These are phyloP conservation scores for Coniferiporia sulphurascens DNA, from an alignment of 1,284 basidiomycete species.

Conservation along the genomic window DNA sequence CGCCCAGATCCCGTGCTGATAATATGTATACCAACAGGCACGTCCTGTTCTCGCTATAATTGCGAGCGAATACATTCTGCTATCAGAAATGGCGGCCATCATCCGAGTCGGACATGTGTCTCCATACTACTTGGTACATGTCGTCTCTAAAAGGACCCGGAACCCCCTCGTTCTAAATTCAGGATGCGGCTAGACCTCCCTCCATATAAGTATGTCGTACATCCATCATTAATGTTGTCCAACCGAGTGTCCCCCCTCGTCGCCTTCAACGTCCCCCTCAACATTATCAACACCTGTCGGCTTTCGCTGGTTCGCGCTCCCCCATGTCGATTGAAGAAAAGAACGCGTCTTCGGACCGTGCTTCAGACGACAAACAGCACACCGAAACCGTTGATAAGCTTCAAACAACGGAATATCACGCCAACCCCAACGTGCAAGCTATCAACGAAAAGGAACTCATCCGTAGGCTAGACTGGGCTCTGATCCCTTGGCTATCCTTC, in stretches of 20 bases:
- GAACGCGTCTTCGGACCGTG: conserved; percentile 10
- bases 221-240: too few species aligned
- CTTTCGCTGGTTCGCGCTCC: too few species aligned
- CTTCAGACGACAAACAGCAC: conserved; percentile 26
- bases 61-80: too few species aligned
- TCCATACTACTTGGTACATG: too few species aligned
- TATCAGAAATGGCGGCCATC: background rate
- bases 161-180: too few species aligned
- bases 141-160: too few species aligned
- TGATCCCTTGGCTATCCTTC: conserved; percentile 67
- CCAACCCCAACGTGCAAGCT: conserved; percentile 46
- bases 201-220: too few species aligned
- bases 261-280: too few species aligned
- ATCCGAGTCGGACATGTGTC: too few species aligned
- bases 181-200: too few species aligned
- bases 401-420: conserved; percentile 32
- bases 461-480: conserved; percentile 58
- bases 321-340: conserved; percentile 5
- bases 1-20: background rate
- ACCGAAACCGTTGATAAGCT: conserved; percentile 22
- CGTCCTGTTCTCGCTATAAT: background rate
- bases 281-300: too few species aligned
- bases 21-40: background rate
- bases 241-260: too few species aligned
- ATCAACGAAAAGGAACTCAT: conserved; percentile 60